These are phyloP conservation scores for Pascua guehoae DNA, from an alignment of 1,284 basidiomycete species.

Conservation along the genomic window DNA sequence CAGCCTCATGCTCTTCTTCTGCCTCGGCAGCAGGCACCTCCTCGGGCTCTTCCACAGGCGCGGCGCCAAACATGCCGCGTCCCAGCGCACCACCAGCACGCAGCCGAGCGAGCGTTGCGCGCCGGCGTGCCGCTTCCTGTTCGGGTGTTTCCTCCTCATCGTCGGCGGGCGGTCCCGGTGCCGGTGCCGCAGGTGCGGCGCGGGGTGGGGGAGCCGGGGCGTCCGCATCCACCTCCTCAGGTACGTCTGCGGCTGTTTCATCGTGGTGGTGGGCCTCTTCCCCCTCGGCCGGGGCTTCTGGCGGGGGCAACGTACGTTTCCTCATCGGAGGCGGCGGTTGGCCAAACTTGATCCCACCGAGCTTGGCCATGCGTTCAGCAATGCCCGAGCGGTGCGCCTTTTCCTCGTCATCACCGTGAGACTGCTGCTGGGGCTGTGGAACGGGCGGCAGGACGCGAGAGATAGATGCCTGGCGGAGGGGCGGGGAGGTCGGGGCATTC, in stretches of 20 bases:
- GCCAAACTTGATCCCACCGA: constrained; percentile 79
- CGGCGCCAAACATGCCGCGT: constrained; percentile 45
- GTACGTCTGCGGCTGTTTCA: constrained; percentile 4
- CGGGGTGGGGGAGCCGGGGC: not conserved
- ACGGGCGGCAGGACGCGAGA: too few species aligned
- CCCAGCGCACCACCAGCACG: constrained; percentile 46
- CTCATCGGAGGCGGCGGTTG: constrained; percentile 47
- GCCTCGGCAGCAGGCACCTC: constrained; percentile 3
- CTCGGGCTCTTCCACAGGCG: constrained; percentile 10
- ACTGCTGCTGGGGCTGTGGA: not conserved
- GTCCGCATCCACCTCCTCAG: constrained; percentile 2
- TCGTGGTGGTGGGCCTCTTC: too few species aligned
- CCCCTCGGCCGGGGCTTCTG: not conserved
- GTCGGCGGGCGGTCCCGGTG: not conserved
- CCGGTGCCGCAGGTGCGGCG: not conserved
- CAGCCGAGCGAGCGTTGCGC: constrained; percentile 45
- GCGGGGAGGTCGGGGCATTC: too few species aligned
- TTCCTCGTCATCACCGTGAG: constrained; percentile 53
- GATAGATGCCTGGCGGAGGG: too few species aligned
- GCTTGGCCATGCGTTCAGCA: constrained; percentile 81
- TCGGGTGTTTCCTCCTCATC: constrained; percentile 42
- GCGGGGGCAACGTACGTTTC: not conserved
- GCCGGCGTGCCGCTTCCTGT: constrained; percentile 41
- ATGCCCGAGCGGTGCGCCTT: constrained; percentile 71
- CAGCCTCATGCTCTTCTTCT: not conserved